A percentile compares a stretch with the other conserved stretches of the same genome.
These are phyloP conservation scores for Saccharomyces hybrid DNA, from an alignment of 1,139 yeast genomes.

Conservation along the genomic window DNA sequence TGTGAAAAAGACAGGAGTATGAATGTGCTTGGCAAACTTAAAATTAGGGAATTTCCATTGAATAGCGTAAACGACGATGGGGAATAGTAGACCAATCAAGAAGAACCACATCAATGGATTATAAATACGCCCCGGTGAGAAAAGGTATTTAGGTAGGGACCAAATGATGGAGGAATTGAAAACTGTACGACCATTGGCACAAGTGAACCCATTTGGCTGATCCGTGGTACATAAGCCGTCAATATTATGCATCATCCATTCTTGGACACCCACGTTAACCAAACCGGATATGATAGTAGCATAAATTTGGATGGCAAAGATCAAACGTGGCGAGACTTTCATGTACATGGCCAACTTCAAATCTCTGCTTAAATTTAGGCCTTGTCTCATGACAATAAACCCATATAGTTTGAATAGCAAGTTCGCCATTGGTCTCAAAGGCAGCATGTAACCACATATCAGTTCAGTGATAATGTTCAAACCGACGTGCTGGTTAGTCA, in stretches of 20 bases:
- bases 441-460: constrained; percentile 34
- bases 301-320: constrained; percentile 41
- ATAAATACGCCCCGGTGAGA: constrained; percentile 39
- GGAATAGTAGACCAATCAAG: constrained; percentile 34
- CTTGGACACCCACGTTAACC: constrained; percentile 36
- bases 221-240: constrained; percentile 38
- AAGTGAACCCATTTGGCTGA: constrained; percentile 36
- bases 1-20: constrained; percentile 36
- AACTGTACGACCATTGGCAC: constrained; percentile 37
- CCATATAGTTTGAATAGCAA: constrained; percentile 35
- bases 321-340: constrained; percentile 43
- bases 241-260: constrained; percentile 31
- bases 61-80: constrained; percentile 30
- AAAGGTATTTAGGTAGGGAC: constrained; percentile 42
- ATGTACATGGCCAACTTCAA: constrained; percentile 50
- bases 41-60: constrained; percentile 34
- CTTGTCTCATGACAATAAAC: constrained; percentile 48
- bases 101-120: constrained; percentile 36
- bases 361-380: constrained; percentile 47
- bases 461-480: constrained; percentile 35
- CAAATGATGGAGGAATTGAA: constrained; percentile 45
- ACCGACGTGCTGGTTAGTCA: constrained; percentile 39
- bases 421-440: constrained; percentile 35
- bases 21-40: constrained; percentile 31
- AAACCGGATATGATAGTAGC: constrained; percentile 38